phyloP scores from a whole-genome alignment of 78 protist genomes.

The Dictyostelium intermedium region DNA sequence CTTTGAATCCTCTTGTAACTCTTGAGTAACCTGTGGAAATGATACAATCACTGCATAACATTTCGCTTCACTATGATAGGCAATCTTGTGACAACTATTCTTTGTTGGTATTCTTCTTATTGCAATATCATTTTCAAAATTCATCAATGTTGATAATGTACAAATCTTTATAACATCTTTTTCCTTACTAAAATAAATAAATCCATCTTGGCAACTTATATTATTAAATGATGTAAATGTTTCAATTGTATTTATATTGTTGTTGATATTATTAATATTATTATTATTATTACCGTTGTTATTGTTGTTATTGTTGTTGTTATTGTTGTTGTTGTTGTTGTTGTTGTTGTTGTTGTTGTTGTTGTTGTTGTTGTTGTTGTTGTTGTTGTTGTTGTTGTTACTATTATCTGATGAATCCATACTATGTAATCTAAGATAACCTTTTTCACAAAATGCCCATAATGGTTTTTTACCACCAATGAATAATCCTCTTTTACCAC shows the following conservation, averaged over 20 bases:
- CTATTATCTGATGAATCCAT: slow-evolving; percentile 13
- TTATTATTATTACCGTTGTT: neutral
- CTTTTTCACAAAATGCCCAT: slow-evolving; percentile 63
- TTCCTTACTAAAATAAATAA: slow-evolving; percentile 34
- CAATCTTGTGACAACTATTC: slow-evolving; percentile 46
- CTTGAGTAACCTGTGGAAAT: slow-evolving; percentile 48
- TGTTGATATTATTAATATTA: neutral
- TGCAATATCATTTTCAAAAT: slow-evolving; percentile 63
- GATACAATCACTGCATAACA: slow-evolving; percentile 42
- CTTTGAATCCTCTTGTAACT: slow-evolving; percentile 4
- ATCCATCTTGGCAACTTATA: slow-evolving; percentile 56
- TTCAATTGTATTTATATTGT: neutral
- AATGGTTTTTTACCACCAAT: slow-evolving; percentile 46
- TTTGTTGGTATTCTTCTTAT: slow-evolving; percentile 28
- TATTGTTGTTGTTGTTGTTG: too few relatives aligned
- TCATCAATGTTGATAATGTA: slow-evolving; percentile 6
- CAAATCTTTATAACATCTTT: slow-evolving; percentile 21
- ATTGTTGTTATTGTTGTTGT: neutral
- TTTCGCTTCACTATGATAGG: slow-evolving; percentile 20
- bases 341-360: neutral
- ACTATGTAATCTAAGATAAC: slow-evolving; percentile 13
- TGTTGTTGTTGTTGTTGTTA: neutral
- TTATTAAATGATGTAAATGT: slow-evolving; percentile 68
- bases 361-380: too few relatives aligned
- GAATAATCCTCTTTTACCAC: slow-evolving; percentile 34